These are phyloP conservation scores for Chimonanthus praecox DNA, from an alignment of 164 flowering plant species.

Conservation along the genomic window DNA sequence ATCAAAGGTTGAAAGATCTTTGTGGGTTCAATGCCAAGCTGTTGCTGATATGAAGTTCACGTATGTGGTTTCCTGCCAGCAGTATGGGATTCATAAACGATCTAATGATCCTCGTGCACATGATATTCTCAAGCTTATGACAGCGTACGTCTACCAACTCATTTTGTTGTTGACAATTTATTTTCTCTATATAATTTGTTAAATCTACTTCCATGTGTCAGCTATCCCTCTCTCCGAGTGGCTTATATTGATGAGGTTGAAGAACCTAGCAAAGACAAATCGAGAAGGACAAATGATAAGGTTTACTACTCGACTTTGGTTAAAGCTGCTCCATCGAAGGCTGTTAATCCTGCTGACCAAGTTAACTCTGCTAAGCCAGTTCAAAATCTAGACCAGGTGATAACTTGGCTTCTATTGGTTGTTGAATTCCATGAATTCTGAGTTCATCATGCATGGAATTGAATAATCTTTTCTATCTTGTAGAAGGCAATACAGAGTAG, in stretches of 20 bases:
- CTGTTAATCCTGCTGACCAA: conserved; percentile 50
- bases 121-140: conserved; percentile 65
- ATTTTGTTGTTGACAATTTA: no score
- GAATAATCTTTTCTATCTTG: background rate
- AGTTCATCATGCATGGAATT: background rate
- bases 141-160: conserved; percentile 28
- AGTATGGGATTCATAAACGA: conserved; percentile 66
- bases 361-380: conserved; percentile 11
- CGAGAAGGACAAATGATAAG: conserved; percentile 62
- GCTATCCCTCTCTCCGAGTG: conserved; percentile 94
- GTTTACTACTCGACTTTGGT: conserved; percentile 79
- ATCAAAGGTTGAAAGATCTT: conserved; percentile 47
- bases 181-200: no score
- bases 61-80: conserved; percentile 75
- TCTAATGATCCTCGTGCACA: conserved; percentile 63
- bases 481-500: background rate
- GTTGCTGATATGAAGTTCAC: conserved; percentile 82
- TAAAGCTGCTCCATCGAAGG: conserved; percentile 73
- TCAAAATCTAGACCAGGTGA: conserved; percentile 87
- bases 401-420: background rate
- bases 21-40: conserved; percentile 71
- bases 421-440: no score
- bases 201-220: conserved; percentile 19
- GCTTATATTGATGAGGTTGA: conserved; percentile 98
- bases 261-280: conserved; percentile 55